These are phyloP conservation scores for Pseudisothecium myosuroides DNA, from an alignment of 225 moss, liverwort and hornwort genomes.

Conservation along the genomic window DNA sequence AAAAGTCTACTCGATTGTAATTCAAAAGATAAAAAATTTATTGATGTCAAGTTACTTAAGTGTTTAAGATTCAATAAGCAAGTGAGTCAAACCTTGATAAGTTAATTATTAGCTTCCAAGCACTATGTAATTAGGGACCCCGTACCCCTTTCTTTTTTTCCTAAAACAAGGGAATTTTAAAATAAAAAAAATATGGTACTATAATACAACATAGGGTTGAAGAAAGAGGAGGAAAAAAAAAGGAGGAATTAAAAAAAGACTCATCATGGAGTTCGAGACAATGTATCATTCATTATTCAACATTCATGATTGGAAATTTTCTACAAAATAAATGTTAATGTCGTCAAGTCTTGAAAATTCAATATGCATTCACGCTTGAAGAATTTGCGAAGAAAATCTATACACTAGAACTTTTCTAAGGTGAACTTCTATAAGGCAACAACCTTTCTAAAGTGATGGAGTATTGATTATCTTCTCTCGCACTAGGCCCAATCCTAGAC, in stretches of 20 bases:
- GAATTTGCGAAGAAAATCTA: neutral
- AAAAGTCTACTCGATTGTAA: neutral
- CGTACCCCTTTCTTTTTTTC: fast-evolving
- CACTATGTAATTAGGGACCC: fast-evolving
- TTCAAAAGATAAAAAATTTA: neutral
- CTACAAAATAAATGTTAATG: no score
- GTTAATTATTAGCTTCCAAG: neutral
- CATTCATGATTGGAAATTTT: neutral
- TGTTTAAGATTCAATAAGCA: neutral
- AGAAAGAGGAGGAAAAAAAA: fast-evolving
- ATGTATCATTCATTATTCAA: no score
- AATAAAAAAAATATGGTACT: neutral
- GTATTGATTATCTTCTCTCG: no score
- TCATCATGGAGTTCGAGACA: fast-evolving
- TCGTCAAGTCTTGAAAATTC: neutral
- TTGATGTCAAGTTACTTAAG: neutral
- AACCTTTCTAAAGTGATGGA: no score
- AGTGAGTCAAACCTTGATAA: fast-evolving
- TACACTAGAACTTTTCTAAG: no score
- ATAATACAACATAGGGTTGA: fast-evolving
- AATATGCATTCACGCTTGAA: neutral
- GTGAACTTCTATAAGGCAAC: no score
- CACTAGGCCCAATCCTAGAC: no score
- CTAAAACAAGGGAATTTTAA: neutral
- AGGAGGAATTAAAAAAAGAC: no score